A percentile compares a stretch with the other conserved stretches of the same genome.
These are phyloP conservation scores for Kurtzmaniella fragi DNA, from an alignment of 805 yeast genomes.

Conservation along the genomic window DNA sequence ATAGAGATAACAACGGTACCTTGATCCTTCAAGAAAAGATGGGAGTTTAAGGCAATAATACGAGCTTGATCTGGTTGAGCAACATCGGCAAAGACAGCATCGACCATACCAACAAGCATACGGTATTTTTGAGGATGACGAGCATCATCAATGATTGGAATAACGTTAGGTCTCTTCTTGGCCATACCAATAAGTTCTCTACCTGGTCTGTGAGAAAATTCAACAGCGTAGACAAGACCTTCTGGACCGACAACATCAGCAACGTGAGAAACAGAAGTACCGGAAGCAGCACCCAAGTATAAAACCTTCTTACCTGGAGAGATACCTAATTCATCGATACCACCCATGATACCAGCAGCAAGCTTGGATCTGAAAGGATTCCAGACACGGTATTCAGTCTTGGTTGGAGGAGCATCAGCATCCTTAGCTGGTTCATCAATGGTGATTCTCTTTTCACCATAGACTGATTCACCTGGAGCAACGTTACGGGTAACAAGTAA, in stretches of 20 bases:
- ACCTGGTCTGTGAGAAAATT: slow-evolving; percentile 99
- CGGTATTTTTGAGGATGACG: slow-evolving; percentile 99
- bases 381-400: slow-evolving; percentile 99
- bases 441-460: slow-evolving; percentile 95
- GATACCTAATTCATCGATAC: slow-evolving; percentile 95
- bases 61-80: slow-evolving; percentile 99
- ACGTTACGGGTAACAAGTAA: slow-evolving; percentile 92
- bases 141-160: slow-evolving; percentile 98
- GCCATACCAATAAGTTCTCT: slow-evolving; percentile 99
- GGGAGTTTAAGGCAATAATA: slow-evolving; percentile 97
- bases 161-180: slow-evolving; percentile 98
- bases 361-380: slow-evolving; percentile 99
- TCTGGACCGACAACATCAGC: slow-evolving; percentile 98
- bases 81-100: slow-evolving; percentile 97
- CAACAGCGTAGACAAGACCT: slow-evolving; percentile 98
- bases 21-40: slow-evolving; percentile 94
- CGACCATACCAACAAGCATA: slow-evolving; percentile 98
- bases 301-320: slow-evolving; percentile 98
- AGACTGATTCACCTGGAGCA: slow-evolving; percentile 98
- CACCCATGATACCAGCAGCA: slow-evolving; percentile 99
- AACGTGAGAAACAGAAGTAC: slow-evolving; percentile 98
- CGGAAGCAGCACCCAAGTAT: slow-evolving; percentile 98
- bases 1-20: slow-evolving; percentile 98
- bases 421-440: slow-evolving; percentile 90
- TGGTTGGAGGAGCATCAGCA: slow-evolving; percentile 85